Base-by-base conservation (phyloP, 805 yeast species). In the Candida khao-thaluensis region DNA sequence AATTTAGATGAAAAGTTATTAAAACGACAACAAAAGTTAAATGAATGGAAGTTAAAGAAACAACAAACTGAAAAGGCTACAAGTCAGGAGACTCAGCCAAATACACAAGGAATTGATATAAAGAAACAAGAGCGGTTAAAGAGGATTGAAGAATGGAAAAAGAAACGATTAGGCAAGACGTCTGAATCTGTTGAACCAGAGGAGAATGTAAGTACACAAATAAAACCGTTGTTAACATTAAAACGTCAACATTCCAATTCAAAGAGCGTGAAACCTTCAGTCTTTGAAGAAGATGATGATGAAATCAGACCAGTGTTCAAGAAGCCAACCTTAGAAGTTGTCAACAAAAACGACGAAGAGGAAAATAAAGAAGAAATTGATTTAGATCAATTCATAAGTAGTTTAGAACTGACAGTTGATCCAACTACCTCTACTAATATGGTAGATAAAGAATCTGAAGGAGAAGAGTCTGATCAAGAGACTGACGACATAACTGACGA, bases 11-110 rank as follows among this genome's bases (percentile, higher is more conserved):
- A 66, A 24, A 67, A 67, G 47, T 52, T 64, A 15, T 45, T 56
- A 28, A 53, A 50, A 39, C 66, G 87, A 38, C 73, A 73, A 44
- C 79, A 76, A 44, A 73, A 71, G 48, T 52, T 81, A 35, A 77
- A 76, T 5, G 72, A 72, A 31, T 82, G 87, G 87, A 79, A 76
- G 50, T 65, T 62, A 48, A 76, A 76, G 57, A 77, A 77, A 52
- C 68, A 67, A 27, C 62, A 63, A 37, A 54, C 30, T 4, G 8
- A 54, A 26, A 24, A 42, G 2, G 18, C 35, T 21, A 51, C 51
- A 31, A 48, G 48, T n/a, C 28, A 22, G 40, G 49, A 29, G 43
- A 33, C 22, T 35, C 41, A 18, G 30, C 23, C 17, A 12, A 11
- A 25, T 6, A 6, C 7, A 6, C 3, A 17, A 17, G 25, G 41